phyloP scores from a whole-genome alignment of 148 eudicot genomes.

The Diospyros kaki region DNA sequence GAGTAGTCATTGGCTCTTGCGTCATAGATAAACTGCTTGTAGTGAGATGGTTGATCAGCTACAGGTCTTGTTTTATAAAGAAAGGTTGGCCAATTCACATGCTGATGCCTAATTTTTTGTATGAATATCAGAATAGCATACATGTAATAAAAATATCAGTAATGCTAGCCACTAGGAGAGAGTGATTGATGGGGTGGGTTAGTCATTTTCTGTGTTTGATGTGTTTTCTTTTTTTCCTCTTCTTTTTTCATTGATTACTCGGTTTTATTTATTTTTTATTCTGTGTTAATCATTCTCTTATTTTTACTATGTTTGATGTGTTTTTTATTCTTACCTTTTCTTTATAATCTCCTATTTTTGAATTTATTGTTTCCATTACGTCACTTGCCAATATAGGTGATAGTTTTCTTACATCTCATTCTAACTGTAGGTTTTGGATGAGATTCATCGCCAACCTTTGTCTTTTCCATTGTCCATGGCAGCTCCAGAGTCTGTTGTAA shows the following conservation, averaged over 20 bases:
- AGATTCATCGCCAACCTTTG: slow-evolving; percentile 68
- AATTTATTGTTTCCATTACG: not conserved
- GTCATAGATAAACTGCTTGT: not conserved
- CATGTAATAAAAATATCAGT: not conserved
- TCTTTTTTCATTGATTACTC: not conserved
- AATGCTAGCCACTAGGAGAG: not conserved
- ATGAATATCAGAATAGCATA: not conserved
- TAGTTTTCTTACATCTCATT: not conserved
- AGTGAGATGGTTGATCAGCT: not conserved
- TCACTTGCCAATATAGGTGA: not conserved
- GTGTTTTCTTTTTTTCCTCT: not conserved
- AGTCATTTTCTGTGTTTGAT: not conserved
- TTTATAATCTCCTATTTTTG: not conserved
- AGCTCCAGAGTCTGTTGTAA: slow-evolving; percentile 76
- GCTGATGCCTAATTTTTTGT: not conserved
- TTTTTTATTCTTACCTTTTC: not conserved
- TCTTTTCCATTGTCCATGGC: slow-evolving; percentile 66
- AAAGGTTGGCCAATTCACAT: not conserved
- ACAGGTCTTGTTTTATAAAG: not conserved
- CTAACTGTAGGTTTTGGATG: slow-evolving; percentile 68
- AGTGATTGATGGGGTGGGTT: not conserved
- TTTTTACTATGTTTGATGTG: not conserved
- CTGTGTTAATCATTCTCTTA: not conserved
- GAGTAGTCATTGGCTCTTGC: not conserved
- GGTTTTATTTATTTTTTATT: too few species aligned